These are phyloP conservation scores for Chytriomyces confervae DNA, from an alignment of 192 early-diverging fungal species.

Conservation along the genomic window DNA sequence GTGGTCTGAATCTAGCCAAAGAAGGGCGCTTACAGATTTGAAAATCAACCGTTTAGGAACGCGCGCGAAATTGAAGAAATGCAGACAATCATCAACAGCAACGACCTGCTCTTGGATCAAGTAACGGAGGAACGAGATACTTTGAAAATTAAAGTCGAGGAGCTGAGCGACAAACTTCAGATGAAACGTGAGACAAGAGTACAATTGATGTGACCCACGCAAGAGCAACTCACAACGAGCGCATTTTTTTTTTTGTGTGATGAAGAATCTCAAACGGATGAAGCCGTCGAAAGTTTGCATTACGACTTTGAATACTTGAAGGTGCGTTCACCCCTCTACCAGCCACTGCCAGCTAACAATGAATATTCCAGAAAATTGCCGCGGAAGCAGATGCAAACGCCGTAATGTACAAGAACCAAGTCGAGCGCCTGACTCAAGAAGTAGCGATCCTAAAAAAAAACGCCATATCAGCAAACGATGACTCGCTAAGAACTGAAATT, in stretches of 20 bases:
- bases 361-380: conserved; percentile 8
- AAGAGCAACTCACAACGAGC: neutral
- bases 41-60: conserved; percentile 34
- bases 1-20: neutral
- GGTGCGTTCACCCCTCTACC: neutral
- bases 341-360: neutral
- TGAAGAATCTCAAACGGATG: conserved; percentile 23
- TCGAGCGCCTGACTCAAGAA: conserved; percentile 43
- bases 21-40: neutral
- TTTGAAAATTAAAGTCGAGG: conserved; percentile 51
- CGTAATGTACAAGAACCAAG: conserved; percentile 28
- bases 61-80: conserved; percentile 41
- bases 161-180: conserved; percentile 45
- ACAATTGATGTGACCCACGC: neutral
- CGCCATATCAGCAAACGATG: conserved; percentile 35
- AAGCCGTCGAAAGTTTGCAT: conserved; percentile 3
- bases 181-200: conserved; percentile 18
- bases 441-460: conserved; percentile 40
- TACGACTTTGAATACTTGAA: conserved; percentile 14
- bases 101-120: conserved; percentile 49
- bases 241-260: conserved; percentile 7
- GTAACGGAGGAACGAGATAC: conserved; percentile 52
- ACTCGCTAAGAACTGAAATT: conserved; percentile 43
- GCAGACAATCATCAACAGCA: conserved; percentile 34
- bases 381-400: conserved; percentile 35